These are phyloP conservation scores for Cryptomeria japonica DNA, from an alignment of 75 land plant species.

Conservation along the genomic window DNA sequence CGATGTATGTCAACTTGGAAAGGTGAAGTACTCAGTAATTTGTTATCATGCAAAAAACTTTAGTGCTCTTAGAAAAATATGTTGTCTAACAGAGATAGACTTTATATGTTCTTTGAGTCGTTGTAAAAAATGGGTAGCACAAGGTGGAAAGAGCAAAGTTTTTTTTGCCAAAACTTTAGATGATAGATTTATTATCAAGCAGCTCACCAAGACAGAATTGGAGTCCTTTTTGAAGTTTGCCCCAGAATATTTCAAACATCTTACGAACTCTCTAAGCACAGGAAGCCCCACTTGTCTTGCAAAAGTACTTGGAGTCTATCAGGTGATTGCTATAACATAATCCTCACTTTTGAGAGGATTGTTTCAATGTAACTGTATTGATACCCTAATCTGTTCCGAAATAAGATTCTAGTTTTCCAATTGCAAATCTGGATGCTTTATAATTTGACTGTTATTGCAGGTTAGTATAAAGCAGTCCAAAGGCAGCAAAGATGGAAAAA, in stretches of 20 bases:
- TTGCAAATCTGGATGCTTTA: conserved; percentile 1
- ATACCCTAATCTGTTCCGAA: neutral
- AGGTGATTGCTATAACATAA: conserved; percentile 34
- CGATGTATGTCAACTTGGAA: conserved; percentile 31
- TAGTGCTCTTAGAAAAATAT: conserved; percentile 62
- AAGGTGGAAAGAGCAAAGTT: conserved; percentile 97
- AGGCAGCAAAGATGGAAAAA: conserved; percentile 69
- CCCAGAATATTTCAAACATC: conserved; percentile 78
- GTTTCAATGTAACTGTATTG: neutral
- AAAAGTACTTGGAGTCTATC: conserved; percentile 91
- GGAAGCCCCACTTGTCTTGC: conserved; percentile 96
- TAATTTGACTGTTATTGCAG: conserved; percentile 24
- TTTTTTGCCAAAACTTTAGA: conserved; percentile 94
- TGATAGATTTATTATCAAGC: conserved; percentile 95
- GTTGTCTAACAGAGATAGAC: conserved; percentile 78
- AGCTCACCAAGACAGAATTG: conserved; percentile 87
- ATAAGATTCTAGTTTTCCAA: neutral
- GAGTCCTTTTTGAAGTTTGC: conserved; percentile 91
- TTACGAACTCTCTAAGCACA: conserved; percentile 53
- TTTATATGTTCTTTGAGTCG: conserved; percentile 85
- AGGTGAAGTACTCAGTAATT: conserved; percentile 66
- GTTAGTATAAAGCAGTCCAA: conserved; percentile 57
- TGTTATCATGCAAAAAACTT: conserved; percentile 80
- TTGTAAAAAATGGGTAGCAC: conserved; percentile 94
- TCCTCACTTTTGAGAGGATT: neutral